These are phyloP conservation scores for Aspergillus ellipticus DNA, from an alignment of 495 filamentous ascomycete genomes.

Conservation along the genomic window DNA sequence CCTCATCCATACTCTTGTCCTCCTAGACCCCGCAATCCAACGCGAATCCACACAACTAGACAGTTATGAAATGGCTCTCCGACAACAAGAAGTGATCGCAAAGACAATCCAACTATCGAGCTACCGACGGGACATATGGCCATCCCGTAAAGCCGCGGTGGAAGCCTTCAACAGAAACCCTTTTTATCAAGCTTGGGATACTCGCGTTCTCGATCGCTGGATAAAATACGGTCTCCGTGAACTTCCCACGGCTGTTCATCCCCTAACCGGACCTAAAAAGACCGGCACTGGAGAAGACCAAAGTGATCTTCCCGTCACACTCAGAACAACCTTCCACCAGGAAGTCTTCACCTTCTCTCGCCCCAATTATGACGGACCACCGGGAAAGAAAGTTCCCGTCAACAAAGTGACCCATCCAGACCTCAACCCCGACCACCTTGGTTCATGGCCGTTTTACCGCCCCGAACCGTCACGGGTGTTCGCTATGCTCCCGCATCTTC, in stretches of 20 bases:
- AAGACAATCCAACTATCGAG: constrained; percentile 52
- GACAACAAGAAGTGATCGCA: constrained; percentile 27
- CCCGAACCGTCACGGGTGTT: constrained; percentile 65
- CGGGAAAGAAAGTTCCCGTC: constrained; percentile 30
- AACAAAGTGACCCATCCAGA: constrained; percentile 48
- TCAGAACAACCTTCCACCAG: constrained; percentile 58
- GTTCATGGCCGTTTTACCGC: constrained; percentile 65
- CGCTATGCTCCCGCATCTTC: constrained; percentile 60
- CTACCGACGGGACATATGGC: constrained; percentile 69
- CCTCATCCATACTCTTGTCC: constrained; percentile 69
- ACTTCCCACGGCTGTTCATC: constrained; percentile 57
- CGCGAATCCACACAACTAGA: constrained; percentile 43
- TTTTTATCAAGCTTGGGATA: constrained; percentile 75
- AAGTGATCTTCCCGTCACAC: constrained; percentile 45
- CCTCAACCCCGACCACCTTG: constrained; percentile 33
- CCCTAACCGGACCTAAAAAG: constrained; percentile 23
- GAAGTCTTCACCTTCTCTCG: constrained; percentile 60
- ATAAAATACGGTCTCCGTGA: constrained; percentile 61
- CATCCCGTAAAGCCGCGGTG: constrained; percentile 56
- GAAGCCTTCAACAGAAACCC: constrained; percentile 54
- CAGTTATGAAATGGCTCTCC: constrained; percentile 14
- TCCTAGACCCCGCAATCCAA: constrained; percentile 79
- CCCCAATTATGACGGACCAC: constrained; percentile 46
- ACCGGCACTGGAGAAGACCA: constrained; percentile 23
- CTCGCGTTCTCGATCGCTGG: constrained; percentile 65